phyloP scores from a whole-genome alignment of 2,329 filamentous ascomycete genomes.

The Pyrenochaeta sp. region DNA sequence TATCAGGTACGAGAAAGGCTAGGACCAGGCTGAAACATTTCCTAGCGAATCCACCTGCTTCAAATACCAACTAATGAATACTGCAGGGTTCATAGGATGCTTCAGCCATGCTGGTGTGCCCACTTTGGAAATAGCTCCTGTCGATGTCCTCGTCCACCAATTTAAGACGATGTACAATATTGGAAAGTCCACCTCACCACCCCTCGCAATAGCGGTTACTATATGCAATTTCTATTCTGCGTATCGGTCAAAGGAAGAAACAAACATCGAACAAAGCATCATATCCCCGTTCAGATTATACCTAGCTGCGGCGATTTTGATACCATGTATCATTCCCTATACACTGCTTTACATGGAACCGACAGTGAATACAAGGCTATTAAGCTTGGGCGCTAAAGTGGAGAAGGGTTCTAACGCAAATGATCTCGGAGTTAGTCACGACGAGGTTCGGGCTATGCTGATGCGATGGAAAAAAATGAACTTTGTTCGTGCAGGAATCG shows the following conservation, averaged over 20 bases:
- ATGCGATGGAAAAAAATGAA: constrained; percentile 7
- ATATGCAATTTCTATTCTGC: constrained; percentile 8
- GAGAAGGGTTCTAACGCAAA: constrained; percentile 6
- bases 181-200: constrained; percentile 6
- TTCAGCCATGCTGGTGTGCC: constrained; percentile 11
- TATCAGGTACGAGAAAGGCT: no score
- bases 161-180: constrained; percentile 11
- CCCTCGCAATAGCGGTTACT: constrained; percentile 4
- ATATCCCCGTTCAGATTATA: constrained; percentile 4
- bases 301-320: background rate
- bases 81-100: constrained; percentile 5
- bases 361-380: constrained; percentile 2
- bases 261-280: background rate
- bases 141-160: constrained; percentile 6
- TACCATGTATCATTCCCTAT: constrained; percentile 5
- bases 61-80: no score
- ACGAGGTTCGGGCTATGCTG: constrained; percentile 3
- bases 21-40: background rate
- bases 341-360: constrained; percentile 9
- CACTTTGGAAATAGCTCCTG: constrained; percentile 6
- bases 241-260: background rate
- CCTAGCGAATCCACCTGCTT: background rate
- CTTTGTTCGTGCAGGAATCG: constrained; percentile 3
- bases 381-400: constrained; percentile 1
- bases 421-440: background rate